Conservation (phyloP, 495 filamentous ascomycete species). For the Entonaema liquescens region DNA sequence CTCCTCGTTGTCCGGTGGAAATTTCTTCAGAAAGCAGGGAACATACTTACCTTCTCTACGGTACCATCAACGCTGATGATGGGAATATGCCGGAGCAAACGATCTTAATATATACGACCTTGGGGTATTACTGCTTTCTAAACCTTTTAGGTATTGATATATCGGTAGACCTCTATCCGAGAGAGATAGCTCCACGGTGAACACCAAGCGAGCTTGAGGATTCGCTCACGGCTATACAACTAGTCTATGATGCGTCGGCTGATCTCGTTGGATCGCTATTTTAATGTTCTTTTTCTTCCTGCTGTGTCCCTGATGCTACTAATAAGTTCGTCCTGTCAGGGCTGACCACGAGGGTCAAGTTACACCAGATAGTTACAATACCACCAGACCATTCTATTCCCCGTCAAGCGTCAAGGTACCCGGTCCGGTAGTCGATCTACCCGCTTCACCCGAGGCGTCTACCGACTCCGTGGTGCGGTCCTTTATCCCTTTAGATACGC, state of each 20-base stretch:
- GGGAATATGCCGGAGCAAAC: neutral
- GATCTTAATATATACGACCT: neutral
- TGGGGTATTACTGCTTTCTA: neutral
- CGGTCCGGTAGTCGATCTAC: slow-evolving; percentile 1
- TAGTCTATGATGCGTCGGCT: slow-evolving; percentile 5
- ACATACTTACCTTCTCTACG: neutral
- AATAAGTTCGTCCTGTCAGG: slow-evolving; percentile 27
- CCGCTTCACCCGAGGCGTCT: slow-evolving; percentile 1
- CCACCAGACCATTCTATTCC: slow-evolving; percentile 14
- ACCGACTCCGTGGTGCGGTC: neutral
- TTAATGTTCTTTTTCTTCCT: slow-evolving; percentile 12
- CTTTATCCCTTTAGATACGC: neutral
- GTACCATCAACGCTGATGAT: neutral
- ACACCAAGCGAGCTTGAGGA: slow-evolving; percentile 3
- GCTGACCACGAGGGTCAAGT: slow-evolving; percentile 26
- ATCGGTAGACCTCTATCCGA: slow-evolving; percentile 12
- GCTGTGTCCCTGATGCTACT: slow-evolving; percentile 30
- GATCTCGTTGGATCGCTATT: slow-evolving; percentile 7
- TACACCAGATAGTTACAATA: slow-evolving; percentile 28
- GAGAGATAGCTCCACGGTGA: neutral
- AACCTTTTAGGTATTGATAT: neutral
- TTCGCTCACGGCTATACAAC: slow-evolving; percentile 4
- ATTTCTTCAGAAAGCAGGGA: neutral
- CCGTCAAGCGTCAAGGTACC: slow-evolving; percentile 11
- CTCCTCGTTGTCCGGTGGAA: slow-evolving; percentile 5